A percentile compares a stretch with the other conserved stretches of the same genome.
Conservation (phyloP, 306 rosid genomes). For the Quercus mongolica region DNA sequence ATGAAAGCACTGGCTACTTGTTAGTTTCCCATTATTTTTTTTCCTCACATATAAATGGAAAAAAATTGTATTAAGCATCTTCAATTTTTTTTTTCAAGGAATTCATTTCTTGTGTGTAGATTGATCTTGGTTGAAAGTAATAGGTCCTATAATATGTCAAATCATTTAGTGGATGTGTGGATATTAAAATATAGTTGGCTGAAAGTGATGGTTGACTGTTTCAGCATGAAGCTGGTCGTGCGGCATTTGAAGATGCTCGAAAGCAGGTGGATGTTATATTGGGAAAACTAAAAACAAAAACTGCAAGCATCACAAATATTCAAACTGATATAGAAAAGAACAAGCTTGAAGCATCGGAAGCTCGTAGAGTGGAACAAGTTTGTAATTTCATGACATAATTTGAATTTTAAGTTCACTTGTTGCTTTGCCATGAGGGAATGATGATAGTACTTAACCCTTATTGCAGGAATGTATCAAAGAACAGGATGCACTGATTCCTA, state of each 20-base stretch:
- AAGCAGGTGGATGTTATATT: constrained; percentile 61
- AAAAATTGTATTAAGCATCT: not conserved
- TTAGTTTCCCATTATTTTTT: not conserved
- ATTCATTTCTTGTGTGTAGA: too few species aligned
- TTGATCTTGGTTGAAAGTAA: not conserved
- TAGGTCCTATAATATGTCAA: not conserved
- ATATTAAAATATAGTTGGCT: constrained; percentile 14
- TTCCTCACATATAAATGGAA: not conserved
- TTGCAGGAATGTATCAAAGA: constrained; percentile 65
- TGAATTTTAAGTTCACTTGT: not conserved
- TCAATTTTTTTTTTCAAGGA: not conserved
- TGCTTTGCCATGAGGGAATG: not conserved
- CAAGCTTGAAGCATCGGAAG: constrained; percentile 61
- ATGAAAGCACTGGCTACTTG: not conserved
- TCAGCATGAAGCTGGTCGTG: constrained; percentile 83
- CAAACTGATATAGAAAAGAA: constrained; percentile 57
- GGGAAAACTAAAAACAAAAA: constrained; percentile 53
- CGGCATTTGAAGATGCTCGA: constrained; percentile 67
- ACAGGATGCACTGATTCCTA: constrained; percentile 77
- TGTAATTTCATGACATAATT: constrained; percentile 21
- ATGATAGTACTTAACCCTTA: constrained; percentile 17
- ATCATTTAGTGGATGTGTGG: constrained; percentile 3
- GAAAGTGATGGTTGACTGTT: constrained; percentile 16
- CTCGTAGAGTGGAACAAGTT: constrained; percentile 73
- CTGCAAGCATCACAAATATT: constrained; percentile 45